Conservation (phyloP, 1,284 basidiomycete genomes). For the Papiliotrema fonsecae region DNA sequence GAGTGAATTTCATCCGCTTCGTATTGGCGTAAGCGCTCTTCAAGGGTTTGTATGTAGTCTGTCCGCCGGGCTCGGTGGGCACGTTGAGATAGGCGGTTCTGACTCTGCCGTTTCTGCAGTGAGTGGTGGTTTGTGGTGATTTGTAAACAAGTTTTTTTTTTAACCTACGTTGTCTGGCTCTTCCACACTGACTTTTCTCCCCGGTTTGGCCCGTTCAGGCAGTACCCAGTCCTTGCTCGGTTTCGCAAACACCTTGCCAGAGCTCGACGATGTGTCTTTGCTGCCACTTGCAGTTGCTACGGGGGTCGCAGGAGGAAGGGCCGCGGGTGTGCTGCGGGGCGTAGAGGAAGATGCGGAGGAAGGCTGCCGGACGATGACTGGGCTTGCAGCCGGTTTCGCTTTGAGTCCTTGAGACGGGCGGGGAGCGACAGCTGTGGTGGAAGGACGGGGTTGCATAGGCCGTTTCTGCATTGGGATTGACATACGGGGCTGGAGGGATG, state of each 20-base stretch:
- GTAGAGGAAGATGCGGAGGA: not conserved
- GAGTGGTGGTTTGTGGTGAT: not conserved
- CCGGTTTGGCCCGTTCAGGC: conserved; percentile 81
- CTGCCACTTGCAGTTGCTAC: conserved; percentile 1
- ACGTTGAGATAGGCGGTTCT: conserved; percentile 74
- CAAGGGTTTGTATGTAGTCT: conserved; percentile 81
- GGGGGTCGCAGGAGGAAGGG: not conserved
- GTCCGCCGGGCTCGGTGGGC: conserved; percentile 88
- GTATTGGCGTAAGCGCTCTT: conserved; percentile 77
- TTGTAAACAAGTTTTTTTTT: not conserved
- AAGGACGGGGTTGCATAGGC: conserved; percentile 5
- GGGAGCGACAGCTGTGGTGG: conserved; percentile 1
- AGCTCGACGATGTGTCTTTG: conserved; percentile 45
- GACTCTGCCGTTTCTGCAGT: conserved; percentile 32
- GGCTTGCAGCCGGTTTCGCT: not conserved
- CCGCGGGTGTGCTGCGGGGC: conserved; percentile 1
- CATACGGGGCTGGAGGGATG: not conserved
- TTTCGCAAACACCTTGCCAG: conserved; percentile 47
- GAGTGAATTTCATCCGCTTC: conserved; percentile 87
- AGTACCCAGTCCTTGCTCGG: conserved; percentile 86
- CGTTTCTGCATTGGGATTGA: not conserved
- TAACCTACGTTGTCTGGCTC: conserved; percentile 42
- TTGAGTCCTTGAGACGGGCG: conserved; percentile 4
- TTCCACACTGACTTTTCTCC: conserved; percentile 79
- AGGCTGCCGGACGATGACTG: not conserved